phyloP scores from a whole-genome alignment of 2,329 filamentous ascomycete genomes.

The Botrytis galanthina region DNA sequence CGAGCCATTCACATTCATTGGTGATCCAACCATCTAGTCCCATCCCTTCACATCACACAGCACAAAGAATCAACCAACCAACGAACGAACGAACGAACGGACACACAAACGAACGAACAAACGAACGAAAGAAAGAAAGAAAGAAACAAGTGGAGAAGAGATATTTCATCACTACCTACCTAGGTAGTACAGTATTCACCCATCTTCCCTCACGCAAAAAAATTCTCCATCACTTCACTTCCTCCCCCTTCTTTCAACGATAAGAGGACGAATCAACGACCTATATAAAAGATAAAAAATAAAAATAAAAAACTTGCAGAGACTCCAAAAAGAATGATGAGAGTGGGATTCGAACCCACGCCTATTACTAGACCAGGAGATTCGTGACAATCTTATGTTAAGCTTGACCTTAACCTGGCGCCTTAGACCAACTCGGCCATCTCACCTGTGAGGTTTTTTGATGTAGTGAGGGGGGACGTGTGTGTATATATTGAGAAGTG shows the following conservation, averaged over 20 bases:
- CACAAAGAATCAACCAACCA: background rate
- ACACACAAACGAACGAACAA: background rate
- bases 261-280: too few species aligned
- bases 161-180: too few species aligned
- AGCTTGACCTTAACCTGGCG: constrained; percentile 11
- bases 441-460: background rate
- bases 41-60: too few species aligned
- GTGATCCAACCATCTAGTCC: too few species aligned
- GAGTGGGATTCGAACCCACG: constrained; percentile 18
- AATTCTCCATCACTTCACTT: too few species aligned
- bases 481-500: background rate
- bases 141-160: background rate
- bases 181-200: too few species aligned
- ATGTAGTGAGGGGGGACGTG: rapidly evolving
- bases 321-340: background rate
- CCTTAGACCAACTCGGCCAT: constrained; percentile 18
- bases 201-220: too few species aligned
- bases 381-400: background rate
- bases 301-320: background rate
- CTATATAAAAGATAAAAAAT: too few species aligned
- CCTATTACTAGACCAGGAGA: constrained; percentile 16
- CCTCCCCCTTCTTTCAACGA: too few species aligned
- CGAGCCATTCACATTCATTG: too few species aligned
- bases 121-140: too few species aligned
- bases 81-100: background rate